phyloP scores from a whole-genome alignment of 202 grass and related monocot species.

The Schoenoplectus triqueter region DNA sequence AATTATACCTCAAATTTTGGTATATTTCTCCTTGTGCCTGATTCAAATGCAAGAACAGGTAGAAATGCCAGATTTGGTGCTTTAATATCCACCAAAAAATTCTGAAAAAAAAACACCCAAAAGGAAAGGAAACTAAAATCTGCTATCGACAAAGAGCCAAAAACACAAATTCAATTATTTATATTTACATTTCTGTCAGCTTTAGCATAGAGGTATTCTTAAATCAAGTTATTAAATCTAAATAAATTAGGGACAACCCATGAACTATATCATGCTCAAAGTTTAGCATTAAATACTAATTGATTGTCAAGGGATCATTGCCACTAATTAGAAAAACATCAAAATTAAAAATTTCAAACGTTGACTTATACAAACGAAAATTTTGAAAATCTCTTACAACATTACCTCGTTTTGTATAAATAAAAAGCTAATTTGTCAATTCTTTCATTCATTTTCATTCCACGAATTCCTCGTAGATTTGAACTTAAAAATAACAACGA shows the following conservation, averaged over 20 bases:
- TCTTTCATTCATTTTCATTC: too few species aligned
- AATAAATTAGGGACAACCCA: neutral
- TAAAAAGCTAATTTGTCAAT: too few species aligned
- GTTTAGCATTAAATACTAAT: too few species aligned
- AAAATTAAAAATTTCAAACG: too few species aligned
- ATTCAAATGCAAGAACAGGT: slow-evolving; percentile 91
- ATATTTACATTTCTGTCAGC: neutral
- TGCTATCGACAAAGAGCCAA: slow-evolving; percentile 8
- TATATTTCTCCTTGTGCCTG: slow-evolving; percentile 90
- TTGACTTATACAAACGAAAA: too few species aligned
- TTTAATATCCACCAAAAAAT: slow-evolving; percentile 97
- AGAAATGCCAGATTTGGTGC: slow-evolving; percentile 73
- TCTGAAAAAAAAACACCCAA: slow-evolving; percentile 48
- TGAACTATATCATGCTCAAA: neutral
- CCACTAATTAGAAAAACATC: too few species aligned
- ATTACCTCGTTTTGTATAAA: too few species aligned
- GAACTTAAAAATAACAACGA: too few species aligned
- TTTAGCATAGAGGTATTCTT: neutral
- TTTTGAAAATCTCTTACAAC: too few species aligned
- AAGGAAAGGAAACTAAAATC: neutral
- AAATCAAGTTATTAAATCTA: neutral
- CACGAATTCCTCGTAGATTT: too few species aligned
- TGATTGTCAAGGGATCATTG: too few species aligned
- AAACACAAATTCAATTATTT: slow-evolving; percentile 23
- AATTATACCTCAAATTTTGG: slow-evolving; percentile 81